Conservation (phyloP, 495 filamentous ascomycete genomes). For the Penicillium simplicissimum region DNA sequence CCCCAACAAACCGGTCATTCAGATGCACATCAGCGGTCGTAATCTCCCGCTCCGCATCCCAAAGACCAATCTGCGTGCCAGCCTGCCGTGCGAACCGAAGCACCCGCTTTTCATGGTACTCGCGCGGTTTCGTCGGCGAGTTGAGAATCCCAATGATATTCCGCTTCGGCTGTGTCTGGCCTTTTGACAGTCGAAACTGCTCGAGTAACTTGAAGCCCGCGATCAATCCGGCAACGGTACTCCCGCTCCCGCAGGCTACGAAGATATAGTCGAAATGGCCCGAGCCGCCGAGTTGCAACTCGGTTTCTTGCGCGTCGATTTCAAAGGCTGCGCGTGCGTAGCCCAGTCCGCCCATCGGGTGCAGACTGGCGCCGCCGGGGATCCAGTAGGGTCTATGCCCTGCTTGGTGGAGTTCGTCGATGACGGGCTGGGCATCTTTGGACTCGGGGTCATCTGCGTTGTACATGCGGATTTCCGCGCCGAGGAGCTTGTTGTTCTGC, state of each 20-base stretch:
- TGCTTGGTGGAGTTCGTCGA: constrained; percentile 18
- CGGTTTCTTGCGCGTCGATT: constrained; percentile 36
- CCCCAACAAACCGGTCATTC: constrained; percentile 39
- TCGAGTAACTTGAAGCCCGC: constrained; percentile 42
- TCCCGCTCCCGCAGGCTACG: constrained; percentile 43
- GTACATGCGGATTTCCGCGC: constrained; percentile 41
- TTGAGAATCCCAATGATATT: constrained; percentile 38
- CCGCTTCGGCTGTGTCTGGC: not conserved
- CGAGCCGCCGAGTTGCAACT: constrained; percentile 18
- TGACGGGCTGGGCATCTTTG: constrained; percentile 20
- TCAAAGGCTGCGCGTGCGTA: constrained; percentile 44
- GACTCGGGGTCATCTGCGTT: constrained; percentile 19
- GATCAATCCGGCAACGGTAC: constrained; percentile 40
- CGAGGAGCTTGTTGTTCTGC: constrained; percentile 35
- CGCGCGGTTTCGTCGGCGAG: constrained; percentile 34
- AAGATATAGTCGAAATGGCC: constrained; percentile 41
- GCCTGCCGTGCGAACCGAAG: constrained; percentile 36
- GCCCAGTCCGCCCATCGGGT: constrained; percentile 41
- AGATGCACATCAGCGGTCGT: constrained; percentile 34
- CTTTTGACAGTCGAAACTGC: constrained; percentile 5
- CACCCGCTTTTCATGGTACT: constrained; percentile 35
- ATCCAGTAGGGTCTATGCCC: constrained; percentile 39
- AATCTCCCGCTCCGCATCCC: constrained; percentile 29
- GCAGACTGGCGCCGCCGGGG: constrained; percentile 42
- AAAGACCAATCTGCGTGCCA: constrained; percentile 31